Base-by-base conservation (phyloP, 257 asterid species). In the Eucommia ulmoides region DNA sequence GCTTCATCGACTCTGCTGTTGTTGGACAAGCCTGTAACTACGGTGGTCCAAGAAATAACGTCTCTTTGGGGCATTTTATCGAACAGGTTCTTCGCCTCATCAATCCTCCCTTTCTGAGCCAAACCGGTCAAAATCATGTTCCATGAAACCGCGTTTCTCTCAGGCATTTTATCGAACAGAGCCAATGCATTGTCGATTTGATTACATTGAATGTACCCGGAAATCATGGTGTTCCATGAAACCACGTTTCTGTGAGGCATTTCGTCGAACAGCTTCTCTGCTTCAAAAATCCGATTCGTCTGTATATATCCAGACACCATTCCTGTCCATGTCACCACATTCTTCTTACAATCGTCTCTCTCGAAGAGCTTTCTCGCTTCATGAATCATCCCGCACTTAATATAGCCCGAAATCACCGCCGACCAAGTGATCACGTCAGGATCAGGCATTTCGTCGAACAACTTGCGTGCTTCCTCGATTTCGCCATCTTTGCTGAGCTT, bases 381-480 rank as follows among this genome's bases (percentile, higher is more conserved):
- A 18, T 41, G 17, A 52, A 82, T 26, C 62, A 65, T 52, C 20
- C 80, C 88, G 59, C 79, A 65, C 21, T 54, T 74, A 20, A 74
- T 50, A 63, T 72, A 72, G 14, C 81, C 93, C 7, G 93, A 68
- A 53, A 82, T 73, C 50, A 82, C 20, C 26, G 93, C 77, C 21
- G 93, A 71, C 93, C 93, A 82, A 0, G 88, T 63, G 46, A 78
- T 68, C 51, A 74, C 93, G 63, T 78, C 82, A 24, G 75, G 65
- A n/a, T 78, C 88, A n/a, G 67, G 78, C 78, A 78, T 74, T 78
- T 22, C 61, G 1, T 79, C 93, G 24, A 82, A 79, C 80, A 76
- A 1, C 17, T 69, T 24, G 19, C 74, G 84, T 18, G 93, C 93
- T 63, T 74, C 67, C 11, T 22, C 17, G 23, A 68, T 48, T 55